Conservation (phyloP, 2,329 filamentous ascomycete genomes). For the Paraphaeosphaeria sporulosa region DNA sequence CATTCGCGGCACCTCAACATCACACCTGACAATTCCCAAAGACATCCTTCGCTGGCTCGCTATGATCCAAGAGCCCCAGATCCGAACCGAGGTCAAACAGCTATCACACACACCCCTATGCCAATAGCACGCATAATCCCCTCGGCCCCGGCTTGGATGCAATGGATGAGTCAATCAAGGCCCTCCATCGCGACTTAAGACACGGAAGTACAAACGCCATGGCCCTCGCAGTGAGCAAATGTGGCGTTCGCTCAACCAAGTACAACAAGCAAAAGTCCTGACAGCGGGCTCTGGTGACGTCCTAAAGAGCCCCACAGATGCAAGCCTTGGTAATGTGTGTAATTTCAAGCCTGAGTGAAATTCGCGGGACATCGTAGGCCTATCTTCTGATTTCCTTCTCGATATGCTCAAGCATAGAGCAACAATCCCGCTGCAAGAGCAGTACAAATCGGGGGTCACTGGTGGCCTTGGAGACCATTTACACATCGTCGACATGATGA, state of each 20-base stretch:
- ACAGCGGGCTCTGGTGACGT: slow-evolving; percentile 46
- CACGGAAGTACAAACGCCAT: slow-evolving; percentile 50
- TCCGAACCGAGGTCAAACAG: not conserved
- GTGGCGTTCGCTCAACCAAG: slow-evolving; percentile 52
- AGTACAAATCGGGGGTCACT: slow-evolving; percentile 33
- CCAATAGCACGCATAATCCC: no score
- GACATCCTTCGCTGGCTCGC: no score
- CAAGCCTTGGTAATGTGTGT: slow-evolving; percentile 47
- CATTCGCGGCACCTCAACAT: no score
- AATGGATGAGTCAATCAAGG: slow-evolving; percentile 28
- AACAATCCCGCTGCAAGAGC: slow-evolving; percentile 25
- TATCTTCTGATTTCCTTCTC: slow-evolving; percentile 46
- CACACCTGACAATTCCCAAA: no score
- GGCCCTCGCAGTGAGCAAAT: slow-evolving; percentile 44
- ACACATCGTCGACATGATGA: slow-evolving; percentile 48
- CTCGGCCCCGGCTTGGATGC: not conserved
- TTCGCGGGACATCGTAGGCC: slow-evolving; percentile 50
- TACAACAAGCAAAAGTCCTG: slow-evolving; percentile 46
- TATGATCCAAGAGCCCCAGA: no score
- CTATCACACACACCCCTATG: not conserved
- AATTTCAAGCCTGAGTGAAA: slow-evolving; percentile 57
- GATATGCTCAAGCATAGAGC: slow-evolving; percentile 51
- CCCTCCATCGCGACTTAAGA: slow-evolving; percentile 52
- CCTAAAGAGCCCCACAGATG: slow-evolving; percentile 47
- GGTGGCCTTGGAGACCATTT: slow-evolving; percentile 46